Evolutionary conservation across 768 basidiomycete genomes (phyloP).

Genomic region (Collybiopsis luxurians): DNA sequence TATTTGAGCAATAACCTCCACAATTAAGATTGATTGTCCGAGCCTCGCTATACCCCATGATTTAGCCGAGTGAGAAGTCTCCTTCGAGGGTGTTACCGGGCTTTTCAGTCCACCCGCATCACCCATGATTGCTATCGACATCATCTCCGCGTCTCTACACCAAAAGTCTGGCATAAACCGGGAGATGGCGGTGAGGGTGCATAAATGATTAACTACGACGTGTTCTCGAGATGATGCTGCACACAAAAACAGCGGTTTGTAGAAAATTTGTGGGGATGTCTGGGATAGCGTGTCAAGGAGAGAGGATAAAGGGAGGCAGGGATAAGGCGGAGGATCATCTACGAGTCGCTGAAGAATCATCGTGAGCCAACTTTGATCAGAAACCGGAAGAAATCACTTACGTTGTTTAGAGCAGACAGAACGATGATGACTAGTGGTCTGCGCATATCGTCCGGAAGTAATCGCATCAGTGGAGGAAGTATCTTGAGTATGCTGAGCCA

Average conservation of each 20-base stretch:
- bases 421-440: constrained; percentile 35
- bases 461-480: constrained; percentile 39
- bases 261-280: constrained; percentile 60
- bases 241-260: constrained; percentile 68
- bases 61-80: neutral
- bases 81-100: constrained; percentile 8
- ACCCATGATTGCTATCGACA: constrained; percentile 65
- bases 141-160: constrained; percentile 71
- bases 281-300: constrained; percentile 52
- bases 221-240: constrained; percentile 63
- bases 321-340: constrained; percentile 48
- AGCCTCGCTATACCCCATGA: constrained; percentile 49
- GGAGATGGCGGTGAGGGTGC: constrained; percentile 48
- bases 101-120: constrained; percentile 26
- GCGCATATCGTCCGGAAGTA: constrained; percentile 47
- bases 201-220: constrained; percentile 58
- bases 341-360: constrained; percentile 44
- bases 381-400: constrained; percentile 24
- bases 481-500: constrained; percentile 43
- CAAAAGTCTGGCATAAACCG: constrained; percentile 62
- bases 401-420: constrained; percentile 50
- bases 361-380: neutral
- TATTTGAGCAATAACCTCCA: constrained; percentile 59
- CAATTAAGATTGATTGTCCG: constrained; percentile 59
- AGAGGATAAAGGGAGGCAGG: constrained; percentile 39